Percentiles rank a stretch among this genome's conserved stretches.
These are phyloP conservation scores for Lasiodiplodia theobromae DNA, from an alignment of 2,329 filamentous ascomycete genomes.

Conservation along the genomic window DNA sequence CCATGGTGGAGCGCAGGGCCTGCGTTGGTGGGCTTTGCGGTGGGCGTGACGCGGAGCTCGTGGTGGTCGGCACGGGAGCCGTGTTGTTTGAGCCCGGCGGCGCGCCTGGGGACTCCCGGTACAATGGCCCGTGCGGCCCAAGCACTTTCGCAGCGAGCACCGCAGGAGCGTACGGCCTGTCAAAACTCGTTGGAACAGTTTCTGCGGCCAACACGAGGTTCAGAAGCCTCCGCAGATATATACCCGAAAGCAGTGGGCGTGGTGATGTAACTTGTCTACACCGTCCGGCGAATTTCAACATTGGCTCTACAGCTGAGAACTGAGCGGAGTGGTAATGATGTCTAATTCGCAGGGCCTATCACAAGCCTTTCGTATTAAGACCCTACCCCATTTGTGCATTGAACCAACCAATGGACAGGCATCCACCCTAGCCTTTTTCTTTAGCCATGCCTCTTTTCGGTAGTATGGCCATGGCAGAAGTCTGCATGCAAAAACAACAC, in stretches of 20 bases:
- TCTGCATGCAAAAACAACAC: neutral
- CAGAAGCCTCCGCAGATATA: neutral
- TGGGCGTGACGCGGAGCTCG: conserved; percentile 13
- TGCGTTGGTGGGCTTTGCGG: conserved; percentile 3
- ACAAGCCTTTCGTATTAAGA: neutral
- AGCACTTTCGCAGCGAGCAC: conserved; percentile 2
- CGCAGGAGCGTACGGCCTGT: neutral
- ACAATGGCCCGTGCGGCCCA: conserved; percentile 8
- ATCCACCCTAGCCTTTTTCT: neutral
- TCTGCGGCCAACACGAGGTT: neutral
- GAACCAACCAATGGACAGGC: neutral
- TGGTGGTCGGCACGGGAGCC: conserved; percentile 7
- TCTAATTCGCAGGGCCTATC: neutral
- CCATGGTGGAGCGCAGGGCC: conserved; percentile 24
- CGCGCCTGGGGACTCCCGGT: conserved; percentile 10
- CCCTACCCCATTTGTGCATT: neutral
- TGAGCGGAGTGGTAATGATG: neutral
- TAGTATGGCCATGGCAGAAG: neutral
- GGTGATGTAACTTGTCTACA: neutral
- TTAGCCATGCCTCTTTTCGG: conserved; percentile 7
- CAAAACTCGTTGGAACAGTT: neutral
- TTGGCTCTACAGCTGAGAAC: neutral
- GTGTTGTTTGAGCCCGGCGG: conserved; percentile 24
- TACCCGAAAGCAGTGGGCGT: neutral
- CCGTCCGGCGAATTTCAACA: neutral